Evolutionary conservation across 2,329 filamentous ascomycete species (phyloP).

Genomic region (Aureobasidium sp.): DNA sequence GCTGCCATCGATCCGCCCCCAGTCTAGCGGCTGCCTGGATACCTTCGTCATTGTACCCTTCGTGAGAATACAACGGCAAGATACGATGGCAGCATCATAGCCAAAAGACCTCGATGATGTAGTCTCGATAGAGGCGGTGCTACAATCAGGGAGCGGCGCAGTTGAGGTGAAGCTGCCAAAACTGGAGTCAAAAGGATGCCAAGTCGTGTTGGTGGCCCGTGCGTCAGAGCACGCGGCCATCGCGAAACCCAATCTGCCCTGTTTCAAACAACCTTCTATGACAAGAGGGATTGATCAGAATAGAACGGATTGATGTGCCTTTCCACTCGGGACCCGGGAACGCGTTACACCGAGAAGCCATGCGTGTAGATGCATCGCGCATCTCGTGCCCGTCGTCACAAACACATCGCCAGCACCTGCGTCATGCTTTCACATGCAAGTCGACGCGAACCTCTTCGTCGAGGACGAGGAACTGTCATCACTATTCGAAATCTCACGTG

Average conservation of each 20-base stretch:
- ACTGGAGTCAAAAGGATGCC: not conserved
- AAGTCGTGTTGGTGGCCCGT: not conserved
- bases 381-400: not conserved
- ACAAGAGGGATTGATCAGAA: not conserved
- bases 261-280: constrained; percentile 7
- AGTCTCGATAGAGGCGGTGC: not conserved
- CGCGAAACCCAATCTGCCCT: not conserved
- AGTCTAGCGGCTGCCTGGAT: constrained; percentile 8
- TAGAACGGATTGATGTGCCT: not conserved
- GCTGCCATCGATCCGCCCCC: not conserved
- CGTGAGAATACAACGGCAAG: not conserved
- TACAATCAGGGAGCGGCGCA: constrained; percentile 5
- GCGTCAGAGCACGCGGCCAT: not conserved
- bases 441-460: not conserved
- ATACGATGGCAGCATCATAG: constrained; percentile 6
- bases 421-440: constrained; percentile 1
- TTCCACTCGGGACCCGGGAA: not conserved
- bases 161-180: constrained; percentile 3
- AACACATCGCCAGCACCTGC: not conserved
- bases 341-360: not conserved
- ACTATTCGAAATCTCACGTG: not conserved
- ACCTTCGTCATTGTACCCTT: not conserved
- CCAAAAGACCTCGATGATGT: constrained; percentile 3
- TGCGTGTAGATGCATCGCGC: not conserved
- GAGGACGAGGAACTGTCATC: not conserved